Conservation (phyloP, 371 early-diverging fungal genomes). For the Mortierella sp. region DNA sequence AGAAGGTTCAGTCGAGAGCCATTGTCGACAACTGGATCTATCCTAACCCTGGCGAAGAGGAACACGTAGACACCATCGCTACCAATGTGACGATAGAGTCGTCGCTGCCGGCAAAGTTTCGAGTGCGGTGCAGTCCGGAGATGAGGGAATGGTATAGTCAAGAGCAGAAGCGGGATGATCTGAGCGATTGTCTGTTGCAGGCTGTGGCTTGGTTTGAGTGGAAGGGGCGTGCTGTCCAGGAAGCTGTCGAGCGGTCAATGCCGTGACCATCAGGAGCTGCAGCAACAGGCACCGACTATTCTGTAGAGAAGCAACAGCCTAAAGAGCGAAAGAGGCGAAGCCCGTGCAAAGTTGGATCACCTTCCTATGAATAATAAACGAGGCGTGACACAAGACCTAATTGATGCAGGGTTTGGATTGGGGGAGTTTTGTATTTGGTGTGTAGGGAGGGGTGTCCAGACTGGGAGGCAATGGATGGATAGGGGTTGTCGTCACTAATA, state of each 20-base stretch:
- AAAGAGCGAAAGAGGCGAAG: no score
- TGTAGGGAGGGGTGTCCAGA: no score
- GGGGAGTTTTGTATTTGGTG: no score
- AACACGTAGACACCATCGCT: neutral
- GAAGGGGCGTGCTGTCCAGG: conserved; percentile 57
- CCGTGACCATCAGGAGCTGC: neutral
- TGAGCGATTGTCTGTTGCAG: conserved; percentile 80
- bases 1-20: conserved; percentile 22
- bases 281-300: neutral
- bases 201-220: conserved; percentile 79
- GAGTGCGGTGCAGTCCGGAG: conserved; percentile 32
- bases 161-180: conserved; percentile 79
- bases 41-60: neutral
- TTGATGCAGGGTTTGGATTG: no score
- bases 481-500: no score
- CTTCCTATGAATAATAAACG: no score
- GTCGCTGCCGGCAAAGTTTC: neutral
- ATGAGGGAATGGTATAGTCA: conserved; percentile 59
- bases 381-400: no score
- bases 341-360: no score
- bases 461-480: no score
- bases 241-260: conserved; percentile 31
- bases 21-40: conserved; percentile 62
- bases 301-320: no score
- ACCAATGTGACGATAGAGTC: no score